phyloP scores from a whole-genome alignment of 1,284 basidiomycete species.

The Ganoderma lucidum region DNA sequence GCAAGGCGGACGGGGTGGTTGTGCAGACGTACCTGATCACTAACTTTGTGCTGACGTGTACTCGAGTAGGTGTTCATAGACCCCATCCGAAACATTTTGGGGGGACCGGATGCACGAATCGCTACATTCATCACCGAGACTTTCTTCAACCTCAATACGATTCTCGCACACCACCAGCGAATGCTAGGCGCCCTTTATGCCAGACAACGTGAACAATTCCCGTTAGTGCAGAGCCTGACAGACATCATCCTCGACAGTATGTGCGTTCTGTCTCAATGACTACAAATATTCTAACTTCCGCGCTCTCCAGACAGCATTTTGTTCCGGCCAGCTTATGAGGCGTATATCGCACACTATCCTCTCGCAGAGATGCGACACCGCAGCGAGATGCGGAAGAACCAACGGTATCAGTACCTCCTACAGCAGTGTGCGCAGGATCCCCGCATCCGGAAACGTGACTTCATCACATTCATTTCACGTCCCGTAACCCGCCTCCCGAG shows the following conservation, averaged over 20 bases:
- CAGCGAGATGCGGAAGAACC: constrained; percentile 72
- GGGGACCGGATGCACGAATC: constrained; percentile 60
- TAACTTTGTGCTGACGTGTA: background rate
- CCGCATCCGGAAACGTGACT: constrained; percentile 77
- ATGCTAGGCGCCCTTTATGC: constrained; percentile 74
- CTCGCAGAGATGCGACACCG: constrained; percentile 81
- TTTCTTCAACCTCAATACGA: constrained; percentile 76
- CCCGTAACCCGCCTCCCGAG: constrained; percentile 86
- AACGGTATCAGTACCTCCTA: constrained; percentile 70
- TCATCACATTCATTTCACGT: constrained; percentile 82
- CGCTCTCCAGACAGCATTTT: constrained; percentile 44
- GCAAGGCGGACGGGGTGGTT: background rate
- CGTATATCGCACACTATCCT: constrained; percentile 86
- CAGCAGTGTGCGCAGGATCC: constrained; percentile 68
- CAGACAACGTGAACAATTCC: constrained; percentile 82
- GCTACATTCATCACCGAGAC: constrained; percentile 72
- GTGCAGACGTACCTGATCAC: background rate
- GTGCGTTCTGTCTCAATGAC: constrained; percentile 22
- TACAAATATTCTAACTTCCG: background rate
- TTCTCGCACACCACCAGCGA: constrained; percentile 68
- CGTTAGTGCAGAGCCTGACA: constrained; percentile 76
- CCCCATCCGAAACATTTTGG: constrained; percentile 59
- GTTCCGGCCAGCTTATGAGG: constrained; percentile 73
- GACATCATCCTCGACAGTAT: constrained; percentile 81
- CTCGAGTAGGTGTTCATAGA: constrained; percentile 69